Conservation (phyloP, 768 basidiomycete species). For the Suillus hirtellus region DNA sequence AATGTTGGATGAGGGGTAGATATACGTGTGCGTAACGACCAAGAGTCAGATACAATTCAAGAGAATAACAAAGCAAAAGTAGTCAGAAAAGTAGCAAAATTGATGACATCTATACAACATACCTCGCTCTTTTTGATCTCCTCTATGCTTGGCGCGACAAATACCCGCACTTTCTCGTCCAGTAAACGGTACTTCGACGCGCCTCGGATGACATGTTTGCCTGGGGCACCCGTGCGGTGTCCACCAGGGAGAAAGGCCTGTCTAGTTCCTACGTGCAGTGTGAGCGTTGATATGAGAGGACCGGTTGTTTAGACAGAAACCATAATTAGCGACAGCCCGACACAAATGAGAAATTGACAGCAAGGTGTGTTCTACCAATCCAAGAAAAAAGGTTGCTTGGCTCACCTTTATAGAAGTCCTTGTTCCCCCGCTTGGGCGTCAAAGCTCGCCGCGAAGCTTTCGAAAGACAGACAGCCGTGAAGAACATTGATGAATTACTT, state of each 20-base stretch:
- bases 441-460: slow-evolving; percentile 85
- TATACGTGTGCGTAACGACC: background rate
- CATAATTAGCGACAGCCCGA: background rate
- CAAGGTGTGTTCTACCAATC: background rate
- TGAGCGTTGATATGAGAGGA: background rate
- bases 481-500: slow-evolving; percentile 49
- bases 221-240: slow-evolving; percentile 85
- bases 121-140: slow-evolving; percentile 61
- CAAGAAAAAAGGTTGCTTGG: background rate
- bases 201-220: slow-evolving; percentile 77
- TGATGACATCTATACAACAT: slow-evolving; percentile 27
- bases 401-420: slow-evolving; percentile 96
- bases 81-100: background rate
- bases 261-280: slow-evolving; percentile 63
- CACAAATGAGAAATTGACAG: background rate
- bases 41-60: background rate
- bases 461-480: slow-evolving; percentile 66
- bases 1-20: no score
- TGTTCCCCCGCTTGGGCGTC: slow-evolving; percentile 87
- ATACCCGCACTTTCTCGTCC: slow-evolving; percentile 82
- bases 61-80: background rate
- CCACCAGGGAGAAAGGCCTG: slow-evolving; percentile 84
- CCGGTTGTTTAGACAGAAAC: background rate
- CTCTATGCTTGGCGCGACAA: slow-evolving; percentile 74
- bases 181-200: slow-evolving; percentile 79